phyloP scores from a whole-genome alignment of 2,329 filamentous ascomycete genomes.

The Botryotinia convoluta region DNA sequence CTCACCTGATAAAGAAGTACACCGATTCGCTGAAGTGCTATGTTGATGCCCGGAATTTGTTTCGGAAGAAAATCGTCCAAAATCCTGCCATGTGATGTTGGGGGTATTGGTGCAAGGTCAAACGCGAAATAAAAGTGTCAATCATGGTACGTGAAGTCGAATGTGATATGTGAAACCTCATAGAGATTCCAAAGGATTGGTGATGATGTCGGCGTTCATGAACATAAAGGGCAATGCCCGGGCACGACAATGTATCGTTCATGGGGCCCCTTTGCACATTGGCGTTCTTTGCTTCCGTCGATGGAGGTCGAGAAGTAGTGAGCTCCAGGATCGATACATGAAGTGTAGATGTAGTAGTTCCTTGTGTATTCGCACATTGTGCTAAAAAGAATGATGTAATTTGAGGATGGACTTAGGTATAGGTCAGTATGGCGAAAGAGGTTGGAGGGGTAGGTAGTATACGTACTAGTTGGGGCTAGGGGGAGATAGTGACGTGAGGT shows the following conservation, averaged over 20 bases:
- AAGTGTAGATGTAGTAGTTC: constrained; percentile 75
- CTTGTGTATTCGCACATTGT: constrained; percentile 63
- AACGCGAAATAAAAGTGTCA: background rate
- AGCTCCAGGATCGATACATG: constrained; percentile 64
- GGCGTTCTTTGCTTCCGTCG: constrained; percentile 59
- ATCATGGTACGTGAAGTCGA: background rate
- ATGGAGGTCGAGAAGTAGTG: constrained; percentile 70
- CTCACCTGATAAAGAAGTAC: background rate
- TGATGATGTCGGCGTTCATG: constrained; percentile 15
- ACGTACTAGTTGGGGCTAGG: background rate
- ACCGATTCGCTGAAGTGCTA: background rate
- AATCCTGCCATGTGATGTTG: background rate
- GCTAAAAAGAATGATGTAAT: constrained; percentile 1
- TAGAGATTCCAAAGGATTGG: background rate
- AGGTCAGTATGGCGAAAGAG: background rate
- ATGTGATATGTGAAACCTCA: background rate
- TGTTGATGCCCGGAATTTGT: background rate
- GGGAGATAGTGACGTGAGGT: background rate
- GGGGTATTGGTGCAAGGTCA: background rate
- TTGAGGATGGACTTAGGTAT: background rate
- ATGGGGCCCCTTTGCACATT: constrained; percentile 64
- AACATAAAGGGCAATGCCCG: constrained; percentile 58
- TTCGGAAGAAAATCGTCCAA: background rate
- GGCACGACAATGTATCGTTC: constrained; percentile 71
- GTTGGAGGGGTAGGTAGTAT: background rate